Evolutionary conservation across 352 stramenopile species (phyloP).

Genomic region (Thraustotheca clavata): DNA sequence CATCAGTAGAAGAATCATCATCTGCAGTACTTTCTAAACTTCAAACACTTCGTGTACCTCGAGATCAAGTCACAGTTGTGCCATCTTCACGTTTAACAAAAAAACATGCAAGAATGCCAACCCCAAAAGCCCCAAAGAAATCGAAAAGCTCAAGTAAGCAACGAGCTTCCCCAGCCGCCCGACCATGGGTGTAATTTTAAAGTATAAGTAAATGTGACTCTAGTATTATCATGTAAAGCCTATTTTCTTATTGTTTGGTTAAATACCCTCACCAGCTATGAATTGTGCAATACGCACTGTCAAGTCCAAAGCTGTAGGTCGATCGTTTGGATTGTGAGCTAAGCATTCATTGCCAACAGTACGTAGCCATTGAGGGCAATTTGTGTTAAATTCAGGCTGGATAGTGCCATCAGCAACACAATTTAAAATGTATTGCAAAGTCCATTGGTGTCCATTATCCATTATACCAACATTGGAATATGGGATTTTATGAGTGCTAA

Average conservation of each 20-base stretch:
- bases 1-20: constrained; percentile 25
- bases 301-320: constrained; percentile 26
- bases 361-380: constrained; percentile 5
- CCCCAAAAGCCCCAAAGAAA: constrained; percentile 19
- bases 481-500: constrained; percentile 4
- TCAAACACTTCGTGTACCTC: constrained; percentile 25
- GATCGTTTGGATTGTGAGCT: constrained; percentile 31
- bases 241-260: too few species aligned
- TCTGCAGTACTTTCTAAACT: constrained; percentile 36
- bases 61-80: constrained; percentile 43
- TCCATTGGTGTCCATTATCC: background rate
- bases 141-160: too few species aligned
- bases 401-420: background rate
- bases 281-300: too few species aligned
- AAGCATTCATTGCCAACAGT: constrained; percentile 36
- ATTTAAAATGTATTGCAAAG: background rate
- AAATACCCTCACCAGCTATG: too few species aligned
- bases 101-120: constrained; percentile 36
- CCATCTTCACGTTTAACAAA: constrained; percentile 37
- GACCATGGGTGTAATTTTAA: too few species aligned
- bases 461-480: constrained; percentile 7
- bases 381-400: background rate
- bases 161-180: too few species aligned
- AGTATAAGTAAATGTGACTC: too few species aligned
- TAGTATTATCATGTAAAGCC: too few species aligned